phyloP scores from a whole-genome alignment of 345 rosid species.

The Corchorus olitorius region DNA sequence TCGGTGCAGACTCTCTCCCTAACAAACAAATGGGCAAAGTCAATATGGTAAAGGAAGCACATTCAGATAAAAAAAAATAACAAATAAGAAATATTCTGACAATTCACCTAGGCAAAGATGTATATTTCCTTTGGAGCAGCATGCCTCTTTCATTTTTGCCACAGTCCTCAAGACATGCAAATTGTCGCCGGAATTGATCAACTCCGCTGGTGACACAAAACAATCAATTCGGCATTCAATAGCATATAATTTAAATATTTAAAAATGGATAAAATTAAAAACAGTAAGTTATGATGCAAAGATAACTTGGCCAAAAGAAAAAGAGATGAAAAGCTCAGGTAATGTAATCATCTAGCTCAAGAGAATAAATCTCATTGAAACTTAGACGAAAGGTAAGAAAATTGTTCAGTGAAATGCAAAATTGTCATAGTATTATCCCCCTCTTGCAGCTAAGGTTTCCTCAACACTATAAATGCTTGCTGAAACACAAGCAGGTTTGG shows the following conservation, averaged over 20 bases:
- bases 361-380: conserved; percentile 7
- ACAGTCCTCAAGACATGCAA: conserved; percentile 84
- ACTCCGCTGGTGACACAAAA: conserved; percentile 55
- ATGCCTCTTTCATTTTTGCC: conserved; percentile 53
- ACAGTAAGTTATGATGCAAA: not conserved
- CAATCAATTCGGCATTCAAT: not conserved
- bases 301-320: not conserved
- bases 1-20: conserved; percentile 77
- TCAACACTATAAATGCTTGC: not conserved
- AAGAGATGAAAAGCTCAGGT: not conserved
- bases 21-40: not conserved
- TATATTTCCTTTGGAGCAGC: conserved; percentile 68
- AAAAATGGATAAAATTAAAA: not conserved
- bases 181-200: conserved; percentile 80
- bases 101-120: conserved; percentile 83
- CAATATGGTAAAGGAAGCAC: not conserved
- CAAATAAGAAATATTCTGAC: not conserved
- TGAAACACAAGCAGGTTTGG: not conserved
- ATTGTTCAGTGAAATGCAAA: not conserved
- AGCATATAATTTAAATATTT: not conserved
- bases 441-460: not conserved
- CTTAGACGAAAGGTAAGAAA: not conserved
- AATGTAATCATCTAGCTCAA: not conserved
- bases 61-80: not conserved
- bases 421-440: not conserved